Evolutionary conservation across 2,329 filamentous ascomycete genomes (phyloP).

Genomic region (Penicillium sp.): DNA sequence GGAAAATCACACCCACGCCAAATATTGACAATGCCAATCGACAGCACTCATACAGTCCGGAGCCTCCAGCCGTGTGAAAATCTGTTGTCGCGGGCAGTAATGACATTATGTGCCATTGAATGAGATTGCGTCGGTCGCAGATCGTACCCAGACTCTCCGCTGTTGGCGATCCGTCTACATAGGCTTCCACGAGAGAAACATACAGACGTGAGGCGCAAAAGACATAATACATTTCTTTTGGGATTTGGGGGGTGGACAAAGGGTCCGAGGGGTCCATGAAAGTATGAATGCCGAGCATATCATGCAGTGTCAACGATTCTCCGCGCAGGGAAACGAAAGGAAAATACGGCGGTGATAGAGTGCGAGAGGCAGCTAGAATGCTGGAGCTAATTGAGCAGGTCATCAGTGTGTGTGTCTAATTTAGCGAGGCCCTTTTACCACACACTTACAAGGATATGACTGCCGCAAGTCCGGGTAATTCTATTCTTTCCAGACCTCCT

Average conservation of each 20-base stretch:
- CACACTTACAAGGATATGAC: constrained; percentile 28
- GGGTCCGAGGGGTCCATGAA: background rate
- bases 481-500: constrained; percentile 20
- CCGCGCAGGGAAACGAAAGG: background rate
- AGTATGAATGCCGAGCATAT: background rate
- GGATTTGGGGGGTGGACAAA: background rate
- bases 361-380: constrained; percentile 1
- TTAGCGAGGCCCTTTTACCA: background rate
- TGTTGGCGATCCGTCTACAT: background rate
- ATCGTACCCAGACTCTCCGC: background rate
- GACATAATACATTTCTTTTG: background rate
- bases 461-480: constrained; percentile 30
- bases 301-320: background rate
- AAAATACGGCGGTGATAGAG: background rate
- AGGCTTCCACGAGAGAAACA: background rate
- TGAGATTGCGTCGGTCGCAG: constrained; percentile 7
- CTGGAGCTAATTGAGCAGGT: background rate
- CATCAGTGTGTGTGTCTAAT: background rate
- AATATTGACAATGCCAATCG: background rate
- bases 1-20: background rate
- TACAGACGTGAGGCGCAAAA: background rate
- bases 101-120: constrained; percentile 13
- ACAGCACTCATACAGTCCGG: background rate
- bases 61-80: background rate
- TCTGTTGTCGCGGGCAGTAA: background rate